Base-by-base conservation (phyloP, 2,329 filamentous ascomycete species). In the Scedosporium boydii region DNA sequence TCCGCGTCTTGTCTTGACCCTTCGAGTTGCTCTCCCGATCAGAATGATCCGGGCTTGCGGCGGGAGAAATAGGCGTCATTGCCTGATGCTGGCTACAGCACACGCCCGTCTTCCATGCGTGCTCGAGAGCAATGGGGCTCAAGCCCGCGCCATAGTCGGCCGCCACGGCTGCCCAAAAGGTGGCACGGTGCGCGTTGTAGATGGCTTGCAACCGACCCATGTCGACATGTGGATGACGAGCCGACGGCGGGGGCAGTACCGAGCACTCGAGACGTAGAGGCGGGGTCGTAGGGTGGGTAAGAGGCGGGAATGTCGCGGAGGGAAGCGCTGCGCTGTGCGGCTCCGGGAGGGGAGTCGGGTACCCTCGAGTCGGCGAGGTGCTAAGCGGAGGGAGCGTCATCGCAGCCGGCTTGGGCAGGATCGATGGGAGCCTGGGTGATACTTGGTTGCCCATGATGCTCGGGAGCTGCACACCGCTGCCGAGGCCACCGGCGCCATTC, bases 161-260 rank as follows among this genome's bases (percentile, higher is more conserved):
- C 34, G 89, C 88, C 42, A 93, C 82, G 58, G 83, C 80, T 41
- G 82, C 79, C 89, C 90, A 93, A 76, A 93, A 93, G 7, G 83
- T 82, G 59, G 81, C 78, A 53, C 88, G 85, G 74, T 91, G 88
- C 6, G 82, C 77, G 60, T 86, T 82, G 73, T 93, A 93, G 67
- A 92, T 83, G 64, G 82, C 79, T 58, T 85, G 82, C 26, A 93
- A 85, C 58, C 88, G 87, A 29, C 81, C 77, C 69, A 86, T 80
- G 72, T 90, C 86, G 65, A 88, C 80, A 65, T 80, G 77, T 64
- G 77, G 71, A 66, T 73, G 66, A 56, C 74, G 68, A 14, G 69
- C 70, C 1, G 70, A 68, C 26, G 74, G 75, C 3, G 71, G 72
- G 10, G 78, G 78, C 23, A 77, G 73, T 29, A 71, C 74, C 5